Conservation (phyloP, 176 grass and related monocot genomes). For the Elaeis guineensis region DNA sequence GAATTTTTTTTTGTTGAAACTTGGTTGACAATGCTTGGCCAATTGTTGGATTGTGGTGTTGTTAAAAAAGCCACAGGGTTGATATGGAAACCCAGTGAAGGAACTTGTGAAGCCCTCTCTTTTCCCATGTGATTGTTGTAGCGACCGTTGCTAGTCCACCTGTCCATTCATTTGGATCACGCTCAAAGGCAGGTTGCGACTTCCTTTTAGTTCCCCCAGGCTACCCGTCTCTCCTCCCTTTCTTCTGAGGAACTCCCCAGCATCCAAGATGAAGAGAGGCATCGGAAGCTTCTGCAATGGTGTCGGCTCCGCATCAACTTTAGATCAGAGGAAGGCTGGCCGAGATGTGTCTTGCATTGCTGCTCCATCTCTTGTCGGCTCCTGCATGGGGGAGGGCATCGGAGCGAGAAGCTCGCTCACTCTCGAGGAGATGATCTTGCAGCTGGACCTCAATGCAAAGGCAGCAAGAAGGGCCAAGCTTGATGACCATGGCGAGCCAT, state of each 20-base stretch:
- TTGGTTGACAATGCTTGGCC: not conserved
- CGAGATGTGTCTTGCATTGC: slow-evolving; percentile 25
- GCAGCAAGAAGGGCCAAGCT: slow-evolving; percentile 36
- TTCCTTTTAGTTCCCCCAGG: slow-evolving; percentile 17
- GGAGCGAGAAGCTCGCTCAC: slow-evolving; percentile 21
- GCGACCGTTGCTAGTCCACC: slow-evolving; percentile 20
- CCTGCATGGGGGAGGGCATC: slow-evolving; percentile 43
- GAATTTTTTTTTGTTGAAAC: not conserved
- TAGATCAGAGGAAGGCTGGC: slow-evolving; percentile 33
- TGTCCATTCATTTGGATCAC: slow-evolving; percentile 48
- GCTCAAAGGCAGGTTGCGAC: slow-evolving; percentile 24
- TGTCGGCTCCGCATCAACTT: slow-evolving; percentile 51
- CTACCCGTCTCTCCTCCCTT: slow-evolving; percentile 7
- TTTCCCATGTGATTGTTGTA: slow-evolving; percentile 48
- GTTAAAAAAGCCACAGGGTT: not conserved
- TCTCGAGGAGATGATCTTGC: slow-evolving; percentile 93
- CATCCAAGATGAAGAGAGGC: slow-evolving; percentile 42
- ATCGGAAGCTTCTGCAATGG: slow-evolving; percentile 60
- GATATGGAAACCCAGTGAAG: not conserved
- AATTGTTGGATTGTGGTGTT: slow-evolving; percentile 3
- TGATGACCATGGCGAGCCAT: slow-evolving; percentile 10
- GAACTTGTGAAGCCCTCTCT: slow-evolving; percentile 10
- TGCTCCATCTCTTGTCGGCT: slow-evolving; percentile 30
- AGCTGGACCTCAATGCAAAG: slow-evolving; percentile 79
- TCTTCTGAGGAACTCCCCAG: slow-evolving; percentile 27